Percentiles rank a stretch among this genome's conserved stretches.
Evolutionary conservation across 2,329 filamentous ascomycete genomes (phyloP).

Genomic region (Hyphodiscus sp.): DNA sequence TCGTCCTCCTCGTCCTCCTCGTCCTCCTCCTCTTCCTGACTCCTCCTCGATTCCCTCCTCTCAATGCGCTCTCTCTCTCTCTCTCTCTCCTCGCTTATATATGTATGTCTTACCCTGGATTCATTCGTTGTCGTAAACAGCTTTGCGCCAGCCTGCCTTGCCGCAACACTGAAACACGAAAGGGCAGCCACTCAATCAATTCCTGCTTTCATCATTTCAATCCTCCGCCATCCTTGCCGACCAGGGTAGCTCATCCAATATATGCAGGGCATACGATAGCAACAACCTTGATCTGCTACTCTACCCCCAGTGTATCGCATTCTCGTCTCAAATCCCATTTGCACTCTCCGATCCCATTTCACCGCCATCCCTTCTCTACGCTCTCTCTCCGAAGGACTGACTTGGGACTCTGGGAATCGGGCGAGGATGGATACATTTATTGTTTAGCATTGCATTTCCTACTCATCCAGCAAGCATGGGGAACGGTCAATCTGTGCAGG

Average conservation of each 20-base stretch:
- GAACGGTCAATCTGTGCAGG: constrained; percentile 23
- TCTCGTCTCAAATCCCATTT: neutral
- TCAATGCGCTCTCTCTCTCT: neutral
- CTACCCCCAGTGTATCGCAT: constrained; percentile 13
- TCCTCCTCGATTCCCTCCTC: neutral
- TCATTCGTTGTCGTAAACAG: neutral
- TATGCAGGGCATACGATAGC: constrained; percentile 1
- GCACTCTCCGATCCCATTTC: constrained; percentile 6
- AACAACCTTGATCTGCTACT: constrained; percentile 12
- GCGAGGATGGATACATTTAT: constrained; percentile 13
- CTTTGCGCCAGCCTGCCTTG: neutral
- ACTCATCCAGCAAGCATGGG: constrained; percentile 20
- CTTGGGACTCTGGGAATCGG: neutral
- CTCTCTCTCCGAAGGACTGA: neutral
- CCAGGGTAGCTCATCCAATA: constrained; percentile 11
- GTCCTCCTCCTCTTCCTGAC: too few species aligned
- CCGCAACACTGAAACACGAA: neutral
- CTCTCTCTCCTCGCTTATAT: too few species aligned
- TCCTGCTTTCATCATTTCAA: constrained; percentile 1
- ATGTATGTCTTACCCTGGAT: neutral
- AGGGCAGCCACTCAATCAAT: neutral
- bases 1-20: neutral
- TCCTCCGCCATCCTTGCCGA: constrained; percentile 5
- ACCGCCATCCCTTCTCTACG: constrained; percentile 1
- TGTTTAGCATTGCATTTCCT: neutral